A percentile compares a stretch with the other conserved stretches of the same genome.
Conservation (phyloP, 495 filamentous ascomycete species). For the Eremomyces bilateralis region DNA sequence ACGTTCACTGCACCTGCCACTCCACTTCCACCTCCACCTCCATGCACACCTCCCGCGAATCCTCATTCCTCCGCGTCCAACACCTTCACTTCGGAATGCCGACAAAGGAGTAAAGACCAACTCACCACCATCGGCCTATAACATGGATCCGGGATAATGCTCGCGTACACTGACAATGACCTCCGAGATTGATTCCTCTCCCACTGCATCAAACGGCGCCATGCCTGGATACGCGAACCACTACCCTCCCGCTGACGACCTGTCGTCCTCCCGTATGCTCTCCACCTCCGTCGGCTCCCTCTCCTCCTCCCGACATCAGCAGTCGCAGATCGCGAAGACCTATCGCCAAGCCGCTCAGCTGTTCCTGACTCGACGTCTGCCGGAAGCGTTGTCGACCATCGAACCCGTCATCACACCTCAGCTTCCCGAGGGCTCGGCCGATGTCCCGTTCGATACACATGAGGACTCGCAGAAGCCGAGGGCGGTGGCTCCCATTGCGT, state of each 20-base stretch:
- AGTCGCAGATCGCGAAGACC: slow-evolving; percentile 50
- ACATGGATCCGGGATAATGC: too few relatives aligned
- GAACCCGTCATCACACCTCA: slow-evolving; percentile 47
- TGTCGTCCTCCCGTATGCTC: slow-evolving; percentile 25
- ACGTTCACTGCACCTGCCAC: too few relatives aligned
- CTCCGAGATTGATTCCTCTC: neutral
- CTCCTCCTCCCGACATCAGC: slow-evolving; percentile 31
- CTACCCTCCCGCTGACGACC: slow-evolving; percentile 8
- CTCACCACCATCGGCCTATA: too few relatives aligned
- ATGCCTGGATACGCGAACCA: slow-evolving; percentile 10
- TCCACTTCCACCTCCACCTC: too few relatives aligned
- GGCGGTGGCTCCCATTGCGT: slow-evolving; percentile 44
- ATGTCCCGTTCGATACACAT: slow-evolving; percentile 3
- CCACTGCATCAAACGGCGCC: slow-evolving; percentile 1
- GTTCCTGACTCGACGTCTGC: slow-evolving; percentile 77
- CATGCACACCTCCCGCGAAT: too few relatives aligned
- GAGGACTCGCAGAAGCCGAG: too few relatives aligned
- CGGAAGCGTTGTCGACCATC: slow-evolving; percentile 66
- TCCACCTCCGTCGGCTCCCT: slow-evolving; percentile 28
- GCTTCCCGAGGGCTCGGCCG: slow-evolving; percentile 15
- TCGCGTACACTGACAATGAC: too few relatives aligned
- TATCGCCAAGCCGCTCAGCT: slow-evolving; percentile 81
- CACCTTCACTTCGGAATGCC: too few relatives aligned
- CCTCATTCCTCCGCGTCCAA: too few relatives aligned
- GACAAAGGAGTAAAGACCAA: too few relatives aligned